Percentiles rank a stretch among this genome's conserved stretches.
Conservation (phyloP, 2,329 filamentous ascomycete species). For the Xylaria sp. region DNA sequence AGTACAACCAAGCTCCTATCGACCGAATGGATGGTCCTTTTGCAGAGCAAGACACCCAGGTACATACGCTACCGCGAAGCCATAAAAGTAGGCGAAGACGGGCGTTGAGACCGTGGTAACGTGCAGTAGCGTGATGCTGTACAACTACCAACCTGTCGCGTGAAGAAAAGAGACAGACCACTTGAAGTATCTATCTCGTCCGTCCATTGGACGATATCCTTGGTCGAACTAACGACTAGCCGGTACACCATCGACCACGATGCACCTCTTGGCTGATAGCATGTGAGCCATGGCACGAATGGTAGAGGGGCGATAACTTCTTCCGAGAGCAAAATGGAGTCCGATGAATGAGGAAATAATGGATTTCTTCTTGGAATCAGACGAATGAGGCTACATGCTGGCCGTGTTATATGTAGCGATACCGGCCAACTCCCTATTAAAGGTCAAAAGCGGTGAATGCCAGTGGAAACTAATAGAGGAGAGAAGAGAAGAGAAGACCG, state of each 20-base stretch:
- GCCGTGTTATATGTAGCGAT: background rate
- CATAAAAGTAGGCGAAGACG: background rate
- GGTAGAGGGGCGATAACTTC: background rate
- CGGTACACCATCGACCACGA: background rate
- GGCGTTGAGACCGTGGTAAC: background rate
- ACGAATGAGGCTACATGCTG: slow-evolving; percentile 4
- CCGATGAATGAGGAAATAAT: background rate
- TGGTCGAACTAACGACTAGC: slow-evolving; percentile 14
- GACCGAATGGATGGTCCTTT: background rate
- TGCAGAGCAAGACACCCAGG: background rate
- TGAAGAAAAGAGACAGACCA: background rate
- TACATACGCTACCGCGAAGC: background rate
- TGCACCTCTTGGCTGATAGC: background rate
- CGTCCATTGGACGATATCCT: slow-evolving; percentile 7
- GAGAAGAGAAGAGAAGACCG: background rate
- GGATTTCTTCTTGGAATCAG: background rate
- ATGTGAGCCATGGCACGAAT: background rate
- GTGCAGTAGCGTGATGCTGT: slow-evolving; percentile 7
- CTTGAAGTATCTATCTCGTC: slow-evolving; percentile 8
- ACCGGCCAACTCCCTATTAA: background rate
- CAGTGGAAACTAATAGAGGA: background rate
- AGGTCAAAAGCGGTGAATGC: slow-evolving; percentile 20
- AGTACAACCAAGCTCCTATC: background rate
- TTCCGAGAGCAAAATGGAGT: background rate
- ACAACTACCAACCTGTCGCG: background rate